A percentile compares a stretch with the other conserved stretches of the same genome.
These are phyloP conservation scores for Rhodotorula sp. DNA, from an alignment of 1,284 basidiomycete genomes.

Conservation along the genomic window DNA sequence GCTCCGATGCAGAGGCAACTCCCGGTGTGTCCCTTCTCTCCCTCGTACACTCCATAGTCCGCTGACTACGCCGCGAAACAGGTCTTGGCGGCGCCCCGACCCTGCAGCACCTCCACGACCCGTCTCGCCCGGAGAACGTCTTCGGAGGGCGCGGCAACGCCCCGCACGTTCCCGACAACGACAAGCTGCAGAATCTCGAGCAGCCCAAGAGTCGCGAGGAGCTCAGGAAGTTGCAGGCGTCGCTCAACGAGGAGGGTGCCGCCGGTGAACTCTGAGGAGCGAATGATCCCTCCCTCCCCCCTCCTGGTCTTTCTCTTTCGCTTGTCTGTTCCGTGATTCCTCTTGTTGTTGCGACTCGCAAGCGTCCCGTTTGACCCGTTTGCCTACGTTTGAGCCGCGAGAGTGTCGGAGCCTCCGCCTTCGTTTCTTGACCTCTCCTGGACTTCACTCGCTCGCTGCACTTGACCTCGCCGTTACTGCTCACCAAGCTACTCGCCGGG, in stretches of 20 bases:
- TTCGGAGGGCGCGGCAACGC: constrained; percentile 46
- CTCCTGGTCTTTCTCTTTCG: neutral
- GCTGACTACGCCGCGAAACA: neutral
- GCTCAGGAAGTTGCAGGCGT: constrained; percentile 38
- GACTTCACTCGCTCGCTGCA: neutral
- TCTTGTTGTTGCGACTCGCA: neutral
- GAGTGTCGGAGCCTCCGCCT: too few relatives aligned
- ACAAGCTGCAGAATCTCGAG: constrained; percentile 49
- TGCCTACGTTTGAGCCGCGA: neutral
- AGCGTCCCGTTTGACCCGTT: neutral
- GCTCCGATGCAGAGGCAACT: constrained; percentile 11
- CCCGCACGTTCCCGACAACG: constrained; percentile 46
- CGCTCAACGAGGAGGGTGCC: constrained; percentile 18
- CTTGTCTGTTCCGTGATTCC: neutral
- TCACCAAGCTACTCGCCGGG: neutral
- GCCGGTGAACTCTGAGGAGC: too few relatives aligned
- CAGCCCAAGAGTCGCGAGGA: constrained; percentile 51
- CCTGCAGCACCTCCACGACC: constrained; percentile 48
- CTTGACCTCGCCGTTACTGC: neutral
- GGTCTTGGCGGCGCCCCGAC: constrained; percentile 43
- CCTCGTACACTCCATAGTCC: neutral
- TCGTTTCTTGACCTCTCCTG: neutral
- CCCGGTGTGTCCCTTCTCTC: constrained; percentile 9
- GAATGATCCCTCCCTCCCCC: neutral
- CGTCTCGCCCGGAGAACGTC: constrained; percentile 36